Evolutionary conservation across 2,329 filamentous ascomycete species (phyloP).

Genomic region (Nectriaceae sp.): DNA sequence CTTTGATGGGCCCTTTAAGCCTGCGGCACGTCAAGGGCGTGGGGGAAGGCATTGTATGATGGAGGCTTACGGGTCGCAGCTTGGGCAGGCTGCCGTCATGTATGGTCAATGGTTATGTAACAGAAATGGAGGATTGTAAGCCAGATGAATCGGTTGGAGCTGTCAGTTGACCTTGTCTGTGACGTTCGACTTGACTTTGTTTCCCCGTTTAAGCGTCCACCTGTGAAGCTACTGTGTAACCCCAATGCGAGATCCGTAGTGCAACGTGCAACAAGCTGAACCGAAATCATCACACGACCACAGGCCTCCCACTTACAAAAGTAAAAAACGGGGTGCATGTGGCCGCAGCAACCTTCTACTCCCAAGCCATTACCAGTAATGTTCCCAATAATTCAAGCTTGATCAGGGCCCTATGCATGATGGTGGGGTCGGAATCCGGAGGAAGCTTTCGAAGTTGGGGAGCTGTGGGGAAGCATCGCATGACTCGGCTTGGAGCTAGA

Average conservation of each 20-base stretch:
- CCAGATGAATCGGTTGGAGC: not conserved
- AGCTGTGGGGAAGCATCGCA: not conserved
- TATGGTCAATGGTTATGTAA: not conserved
- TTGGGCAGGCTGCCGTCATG: not conserved
- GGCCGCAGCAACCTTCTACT: too few relatives aligned
- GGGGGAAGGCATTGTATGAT: not conserved
- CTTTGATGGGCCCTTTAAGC: not conserved
- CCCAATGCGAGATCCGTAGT: too few relatives aligned
- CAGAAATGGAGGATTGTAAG: not conserved
- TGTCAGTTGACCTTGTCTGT: not conserved
- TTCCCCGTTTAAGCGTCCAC: not conserved
- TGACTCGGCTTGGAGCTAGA: not conserved
- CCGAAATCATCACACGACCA: too few relatives aligned
- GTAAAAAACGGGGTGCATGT: too few relatives aligned
- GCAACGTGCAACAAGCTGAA: too few relatives aligned
- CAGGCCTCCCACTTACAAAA: too few relatives aligned
- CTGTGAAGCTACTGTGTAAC: not conserved
- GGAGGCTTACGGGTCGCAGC: not conserved
- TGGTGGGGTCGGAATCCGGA: too few relatives aligned
- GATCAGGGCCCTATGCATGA: too few relatives aligned
- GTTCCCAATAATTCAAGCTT: too few relatives aligned
- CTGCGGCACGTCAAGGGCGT: not conserved
- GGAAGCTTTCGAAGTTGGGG: not conserved
- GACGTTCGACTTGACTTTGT: not conserved
- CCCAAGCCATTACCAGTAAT: too few relatives aligned